Evolutionary conservation across 2,329 filamentous ascomycete species (phyloP).

Genomic region (Ophiostoma triangulosporum): DNA sequence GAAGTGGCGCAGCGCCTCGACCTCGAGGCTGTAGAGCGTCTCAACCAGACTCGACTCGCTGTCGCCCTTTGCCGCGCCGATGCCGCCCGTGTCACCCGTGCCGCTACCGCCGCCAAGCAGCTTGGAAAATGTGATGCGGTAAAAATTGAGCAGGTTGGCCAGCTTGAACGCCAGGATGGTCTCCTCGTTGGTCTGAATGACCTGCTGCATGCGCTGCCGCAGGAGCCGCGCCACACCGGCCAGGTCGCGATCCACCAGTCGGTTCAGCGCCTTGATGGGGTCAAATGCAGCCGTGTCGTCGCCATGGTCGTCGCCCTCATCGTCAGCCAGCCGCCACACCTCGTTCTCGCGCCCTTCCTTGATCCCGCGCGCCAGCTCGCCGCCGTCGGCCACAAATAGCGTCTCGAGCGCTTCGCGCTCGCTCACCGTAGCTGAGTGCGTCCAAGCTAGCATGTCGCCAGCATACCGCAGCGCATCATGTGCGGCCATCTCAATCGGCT

Average conservation of each 20-base stretch:
- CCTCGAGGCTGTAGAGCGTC: constrained; percentile 53
- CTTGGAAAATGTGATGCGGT: constrained; percentile 70
- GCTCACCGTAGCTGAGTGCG: constrained; percentile 84
- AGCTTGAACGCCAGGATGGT: constrained; percentile 80
- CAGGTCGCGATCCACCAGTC: constrained; percentile 77
- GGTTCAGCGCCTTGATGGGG: constrained; percentile 64
- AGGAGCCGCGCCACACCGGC: constrained; percentile 69
- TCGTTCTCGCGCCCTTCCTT: constrained; percentile 70
- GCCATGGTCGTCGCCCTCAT: constrained; percentile 37
- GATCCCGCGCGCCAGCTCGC: constrained; percentile 73
- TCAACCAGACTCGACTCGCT: constrained; percentile 54
- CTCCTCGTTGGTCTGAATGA: constrained; percentile 86
- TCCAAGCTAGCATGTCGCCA: constrained; percentile 96
- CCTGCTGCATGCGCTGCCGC: constrained; percentile 80
- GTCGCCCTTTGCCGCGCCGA: not conserved
- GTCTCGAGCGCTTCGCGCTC: constrained; percentile 86
- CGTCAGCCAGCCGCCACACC: constrained; percentile 60
- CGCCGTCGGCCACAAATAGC: constrained; percentile 79
- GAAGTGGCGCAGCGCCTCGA: constrained; percentile 72
- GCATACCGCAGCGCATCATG: constrained; percentile 87
- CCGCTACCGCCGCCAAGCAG: constrained; percentile 46
- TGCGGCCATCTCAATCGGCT: constrained; percentile 87
- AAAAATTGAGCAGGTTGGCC: constrained; percentile 79
- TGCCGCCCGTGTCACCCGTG: not conserved
- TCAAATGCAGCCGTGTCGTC: constrained; percentile 46